phyloP scores from a whole-genome alignment of 768 basidiomycete species.

The Hebeloma cylindrosporum region DNA sequence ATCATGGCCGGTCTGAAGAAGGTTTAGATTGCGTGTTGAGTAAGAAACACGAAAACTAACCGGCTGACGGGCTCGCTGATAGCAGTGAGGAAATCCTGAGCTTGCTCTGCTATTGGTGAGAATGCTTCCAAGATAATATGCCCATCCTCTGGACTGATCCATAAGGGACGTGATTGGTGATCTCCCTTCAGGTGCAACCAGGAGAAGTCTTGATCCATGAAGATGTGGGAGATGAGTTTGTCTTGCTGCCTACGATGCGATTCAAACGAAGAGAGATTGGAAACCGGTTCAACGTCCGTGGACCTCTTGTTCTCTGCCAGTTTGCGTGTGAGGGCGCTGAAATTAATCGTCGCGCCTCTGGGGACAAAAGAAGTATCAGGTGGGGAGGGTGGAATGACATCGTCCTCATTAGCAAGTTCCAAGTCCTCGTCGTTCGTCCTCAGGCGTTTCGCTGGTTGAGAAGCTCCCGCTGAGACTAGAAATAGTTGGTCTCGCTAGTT shows the following conservation, averaged over 20 bases:
- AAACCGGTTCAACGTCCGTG: conserved; percentile 40
- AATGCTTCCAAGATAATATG: conserved; percentile 98
- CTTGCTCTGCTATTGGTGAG: conserved; percentile 95
- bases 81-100: conserved; percentile 96
- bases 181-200: conserved; percentile 87
- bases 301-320: conserved; percentile 61
- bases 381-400: conserved; percentile 54
- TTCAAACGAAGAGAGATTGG: conserved; percentile 54
- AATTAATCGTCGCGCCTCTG: conserved; percentile 79
- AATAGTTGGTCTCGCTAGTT: conserved; percentile 10
- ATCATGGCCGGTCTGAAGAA: conserved; percentile 86
- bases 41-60: conserved; percentile 46
- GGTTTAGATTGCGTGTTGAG: conserved; percentile 6
- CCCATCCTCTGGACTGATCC: conserved; percentile 92
- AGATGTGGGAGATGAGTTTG: conserved; percentile 76
- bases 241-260: conserved; percentile 74
- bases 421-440: conserved; percentile 53
- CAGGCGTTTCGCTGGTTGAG: conserved; percentile 41
- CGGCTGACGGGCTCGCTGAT: conserved; percentile 99
- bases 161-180: conserved; percentile 89
- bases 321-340: conserved; percentile 80
- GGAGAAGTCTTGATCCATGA: conserved; percentile 83
- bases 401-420: conserved; percentile 58
- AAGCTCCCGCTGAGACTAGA: conserved; percentile 26
- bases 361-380: conserved; percentile 60